A percentile compares a stretch with the other conserved stretches of the same genome.
Conservation (phyloP, 352 stramenopile genomes). For the Phytophthora nicotianae region DNA sequence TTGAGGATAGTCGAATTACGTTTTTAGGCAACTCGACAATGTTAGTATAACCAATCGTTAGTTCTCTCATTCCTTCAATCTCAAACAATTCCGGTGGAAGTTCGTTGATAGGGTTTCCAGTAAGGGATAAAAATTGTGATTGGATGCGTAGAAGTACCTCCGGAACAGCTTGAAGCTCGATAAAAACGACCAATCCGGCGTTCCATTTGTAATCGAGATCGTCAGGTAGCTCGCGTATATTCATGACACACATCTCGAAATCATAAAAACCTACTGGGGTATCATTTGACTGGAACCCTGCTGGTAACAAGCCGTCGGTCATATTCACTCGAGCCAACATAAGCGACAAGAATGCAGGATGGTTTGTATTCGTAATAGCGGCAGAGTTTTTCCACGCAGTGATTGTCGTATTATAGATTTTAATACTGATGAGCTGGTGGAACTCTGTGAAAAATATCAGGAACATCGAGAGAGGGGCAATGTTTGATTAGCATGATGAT, state of each 20-base stretch:
- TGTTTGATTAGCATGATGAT: conserved; percentile 36
- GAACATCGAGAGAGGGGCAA: conserved; percentile 17
- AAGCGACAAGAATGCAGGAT: neutral
- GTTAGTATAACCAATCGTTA: conserved; percentile 2
- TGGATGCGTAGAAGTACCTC: neutral
- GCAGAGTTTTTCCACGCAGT: neutral
- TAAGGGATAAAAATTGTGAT: neutral
- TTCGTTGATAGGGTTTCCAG: conserved; percentile 3
- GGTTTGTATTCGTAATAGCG: conserved; percentile 4
- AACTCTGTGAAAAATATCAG: conserved; percentile 2
- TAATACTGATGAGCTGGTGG: neutral
- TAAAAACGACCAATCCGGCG: neutral
- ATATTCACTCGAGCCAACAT: conserved; percentile 9
- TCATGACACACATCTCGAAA: conserved; percentile 6
- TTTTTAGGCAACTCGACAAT: neutral
- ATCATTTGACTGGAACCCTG: neutral
- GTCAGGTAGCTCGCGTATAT: conserved; percentile 3
- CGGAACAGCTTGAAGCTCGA: neutral
- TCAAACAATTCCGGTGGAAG: neutral
- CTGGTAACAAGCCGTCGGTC: neutral
- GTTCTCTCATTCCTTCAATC: conserved; percentile 4
- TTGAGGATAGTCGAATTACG: neutral
- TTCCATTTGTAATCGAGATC: conserved; percentile 5
- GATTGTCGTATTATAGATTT: conserved; percentile 8
- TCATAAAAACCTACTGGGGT: conserved; percentile 1